Evolutionary conservation across 2,329 filamentous ascomycete species (phyloP), one percentile per base, ranked within the genome.

Genomic region (Paracamarosporium sp.): DNA sequence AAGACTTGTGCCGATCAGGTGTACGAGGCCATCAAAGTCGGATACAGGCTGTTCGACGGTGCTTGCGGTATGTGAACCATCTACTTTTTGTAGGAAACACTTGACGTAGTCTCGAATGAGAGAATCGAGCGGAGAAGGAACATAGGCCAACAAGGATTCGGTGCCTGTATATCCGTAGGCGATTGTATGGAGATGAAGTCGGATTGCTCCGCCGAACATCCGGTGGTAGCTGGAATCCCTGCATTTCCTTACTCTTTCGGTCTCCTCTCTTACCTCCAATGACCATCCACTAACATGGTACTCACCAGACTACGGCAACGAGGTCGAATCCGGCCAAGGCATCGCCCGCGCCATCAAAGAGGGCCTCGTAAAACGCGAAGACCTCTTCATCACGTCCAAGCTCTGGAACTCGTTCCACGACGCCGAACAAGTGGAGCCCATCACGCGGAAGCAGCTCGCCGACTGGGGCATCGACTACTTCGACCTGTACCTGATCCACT

Each of bases 341-440:
- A 68, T 77, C 22, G 72, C 74, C 43, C 70, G 71, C 40, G 73
- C 73, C 43, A 75, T 76, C 69, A 76, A 76, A 56, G 74, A 76
- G 8, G 74, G 74, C 25, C 62, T 76, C 44, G 71, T 74, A 25
- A 75, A 76, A 65, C 71, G 74, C 45, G 87, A 91, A 78, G 92
- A 97, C 24, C 90, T 96, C 75, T 96, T 96, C 86, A 88, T 97
- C 74, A 91, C 93, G 64, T 92, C 90, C 79, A 97, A 96, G 84
- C 89, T 97, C 57, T 96, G 93, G 92, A 93, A 94, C 82, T 89
- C 88, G 65, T 96, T 93, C 86, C 92, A 96, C 83, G 90, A 94
- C 71, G 84, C 83, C 68, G 88, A 94, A 67, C 85, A 85, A 68
- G 92, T 95, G 73, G 85, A 83, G 78, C 86, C 86, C 77, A 89